Conservation (phyloP, 371 early-diverging fungal species). For the Massospora cicadina region DNA sequence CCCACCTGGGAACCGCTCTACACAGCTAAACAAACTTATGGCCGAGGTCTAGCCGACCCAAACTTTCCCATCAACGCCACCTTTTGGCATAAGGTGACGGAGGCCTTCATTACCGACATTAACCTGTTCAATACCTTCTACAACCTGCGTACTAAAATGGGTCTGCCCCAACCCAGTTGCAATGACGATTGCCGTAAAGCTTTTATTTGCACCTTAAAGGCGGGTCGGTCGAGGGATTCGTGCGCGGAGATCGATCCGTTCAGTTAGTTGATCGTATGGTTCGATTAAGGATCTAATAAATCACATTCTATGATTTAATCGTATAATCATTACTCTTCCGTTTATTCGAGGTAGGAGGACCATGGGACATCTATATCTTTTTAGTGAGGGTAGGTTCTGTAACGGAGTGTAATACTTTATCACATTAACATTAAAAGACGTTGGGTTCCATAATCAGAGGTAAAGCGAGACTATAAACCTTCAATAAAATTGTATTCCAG, state of each 20-base stretch:
- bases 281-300: too few species aligned
- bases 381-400: too few species aligned
- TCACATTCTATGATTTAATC: too few species aligned
- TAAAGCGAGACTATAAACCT: too few species aligned
- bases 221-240: neutral
- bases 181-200: neutral
- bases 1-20: neutral
- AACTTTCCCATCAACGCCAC: neutral
- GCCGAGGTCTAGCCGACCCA: neutral
- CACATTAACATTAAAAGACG: too few species aligned
- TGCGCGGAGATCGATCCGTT: neutral
- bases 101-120: neutral
- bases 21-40: neutral
- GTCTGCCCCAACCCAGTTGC: neutral
- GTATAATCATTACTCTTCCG: too few species aligned
- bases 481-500: too few species aligned
- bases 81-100: constrained; percentile 7
- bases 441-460: too few species aligned
- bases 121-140: neutral
- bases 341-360: too few species aligned
- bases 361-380: too few species aligned
- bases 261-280: too few species aligned
- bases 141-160: neutral
- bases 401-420: too few species aligned
- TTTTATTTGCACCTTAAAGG: neutral